Base-by-base conservation (phyloP, 352 stramenopile genomes). In the Pythium pyrilobum region DNA sequence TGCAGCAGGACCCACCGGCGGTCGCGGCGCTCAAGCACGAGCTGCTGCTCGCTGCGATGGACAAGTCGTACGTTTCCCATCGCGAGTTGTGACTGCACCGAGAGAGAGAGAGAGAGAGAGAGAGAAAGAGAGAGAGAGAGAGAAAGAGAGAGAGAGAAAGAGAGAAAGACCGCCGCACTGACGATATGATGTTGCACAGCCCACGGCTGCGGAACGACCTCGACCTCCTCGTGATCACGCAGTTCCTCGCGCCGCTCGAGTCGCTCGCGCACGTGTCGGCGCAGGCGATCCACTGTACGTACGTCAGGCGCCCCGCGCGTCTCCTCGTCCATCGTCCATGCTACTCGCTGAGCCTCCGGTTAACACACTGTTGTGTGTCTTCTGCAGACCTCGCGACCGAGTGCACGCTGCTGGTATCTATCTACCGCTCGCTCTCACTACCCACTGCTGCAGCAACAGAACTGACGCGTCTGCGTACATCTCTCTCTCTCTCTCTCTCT, bases 271-370 rank as follows among this genome's bases (percentile, higher is more conserved):
- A 53, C 9, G 64, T 89, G 23, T 59, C 68, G 0, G 54, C 55
- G 0, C 72, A 68, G 2, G 72, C 68, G 33, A 37, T 89, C 9
- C 72, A 86, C n/a, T 89, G 78, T 89, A 64, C 44, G 48, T 51
- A 10, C 16, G 25, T 25, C 9, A 13, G 5, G 7, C 21, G 11
- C 18, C 36, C 24, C 20, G 28, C 40, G 5, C 28, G 10, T 18
- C 40, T 31, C 6, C 8, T 21, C 8, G 24, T 13, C 40, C n/a
- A n/a, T n/a, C n/a, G 8, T 27, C 40, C 9, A 8, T 36, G 31
- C 8, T 36, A 36, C 8, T 13, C 8, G 8, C 8, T 36, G 31
- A 13, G 31, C 31, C 31, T 36, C 9, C 31, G 31, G n/a, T n/a
- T n/a, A n/a, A n/a, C n/a, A n/a, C n/a, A n/a, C n/a, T n/a, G n/a